phyloP scores from a whole-genome alignment of 345 rosid species.

The Heritiera fomes region DNA sequence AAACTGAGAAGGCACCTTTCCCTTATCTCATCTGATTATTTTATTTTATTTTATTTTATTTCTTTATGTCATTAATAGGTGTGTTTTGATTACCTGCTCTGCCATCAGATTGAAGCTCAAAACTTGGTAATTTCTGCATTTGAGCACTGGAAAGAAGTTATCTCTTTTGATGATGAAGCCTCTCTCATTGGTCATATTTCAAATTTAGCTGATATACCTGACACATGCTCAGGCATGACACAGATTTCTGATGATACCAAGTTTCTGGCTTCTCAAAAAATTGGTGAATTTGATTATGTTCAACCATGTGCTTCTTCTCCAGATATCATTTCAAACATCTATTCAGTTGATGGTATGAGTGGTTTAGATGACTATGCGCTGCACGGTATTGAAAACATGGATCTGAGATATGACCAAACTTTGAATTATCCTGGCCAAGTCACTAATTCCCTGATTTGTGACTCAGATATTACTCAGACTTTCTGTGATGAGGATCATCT shows the following conservation, averaged over 20 bases:
- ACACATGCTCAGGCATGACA: slow-evolving; percentile 42
- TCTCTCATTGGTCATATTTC: slow-evolving; percentile 47
- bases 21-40: slow-evolving; percentile 11
- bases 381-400: slow-evolving; percentile 54
- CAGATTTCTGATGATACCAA: slow-evolving; percentile 45
- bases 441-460: slow-evolving; percentile 48
- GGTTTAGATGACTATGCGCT: slow-evolving; percentile 61
- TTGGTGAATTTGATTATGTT: slow-evolving; percentile 58
- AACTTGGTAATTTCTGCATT: slow-evolving; percentile 67
- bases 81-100: slow-evolving; percentile 22
- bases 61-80: slow-evolving; percentile 22
- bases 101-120: slow-evolving; percentile 68
- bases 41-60: slow-evolving; percentile 8
- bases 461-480: slow-evolving; percentile 48
- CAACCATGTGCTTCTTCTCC: slow-evolving; percentile 58
- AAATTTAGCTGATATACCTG: slow-evolving; percentile 34
- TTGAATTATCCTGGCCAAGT: slow-evolving; percentile 51
- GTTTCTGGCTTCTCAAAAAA: slow-evolving; percentile 43
- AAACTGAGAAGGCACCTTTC: slow-evolving; percentile 70
- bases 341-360: slow-evolving; percentile 48
- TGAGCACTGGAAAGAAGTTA: slow-evolving; percentile 59
- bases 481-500: slow-evolving; percentile 77
- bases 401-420: slow-evolving; percentile 54
- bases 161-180: slow-evolving; percentile 62
- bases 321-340: slow-evolving; percentile 65